Evolutionary conservation across 805 yeast genomes (phyloP).

Genomic region (Starmerella floricola): DNA sequence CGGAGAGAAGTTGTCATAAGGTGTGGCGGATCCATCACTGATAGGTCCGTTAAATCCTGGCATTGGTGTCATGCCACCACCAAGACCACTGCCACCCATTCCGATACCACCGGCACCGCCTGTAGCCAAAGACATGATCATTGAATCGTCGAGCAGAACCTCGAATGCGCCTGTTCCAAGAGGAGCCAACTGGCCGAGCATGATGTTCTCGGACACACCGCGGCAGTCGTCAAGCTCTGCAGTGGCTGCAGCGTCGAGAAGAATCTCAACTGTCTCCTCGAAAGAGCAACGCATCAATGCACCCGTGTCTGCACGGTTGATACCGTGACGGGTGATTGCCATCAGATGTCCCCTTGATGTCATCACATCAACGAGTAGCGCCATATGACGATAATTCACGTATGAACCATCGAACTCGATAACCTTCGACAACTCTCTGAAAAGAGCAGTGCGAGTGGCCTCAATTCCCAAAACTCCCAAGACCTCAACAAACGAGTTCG

Average conservation of each 20-base stretch:
- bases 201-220: constrained; percentile 96
- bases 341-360: constrained; percentile 95
- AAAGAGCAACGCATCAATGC: constrained; percentile 98
- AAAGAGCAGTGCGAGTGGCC: constrained; percentile 91
- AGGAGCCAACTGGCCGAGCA: constrained; percentile 97
- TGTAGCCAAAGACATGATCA: constrained; percentile 50
- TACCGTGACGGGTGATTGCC: constrained; percentile 99
- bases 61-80: constrained; percentile 33
- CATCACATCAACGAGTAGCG: constrained; percentile 94
- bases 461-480: constrained; percentile 94
- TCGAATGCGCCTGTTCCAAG: constrained; percentile 98
- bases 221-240: constrained; percentile 97
- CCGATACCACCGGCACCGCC: constrained; percentile 21
- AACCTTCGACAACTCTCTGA: constrained; percentile 88
- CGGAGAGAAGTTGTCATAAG: constrained; percentile 62
- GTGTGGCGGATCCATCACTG: constrained; percentile 76
- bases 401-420: constrained; percentile 99
- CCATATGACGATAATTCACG: constrained; percentile 97
- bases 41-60: constrained; percentile 25
- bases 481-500: constrained; percentile 93
- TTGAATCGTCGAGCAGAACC: constrained; percentile 82
- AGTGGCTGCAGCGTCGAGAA: constrained; percentile 94
- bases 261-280: constrained; percentile 96
- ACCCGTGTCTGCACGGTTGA: constrained; percentile 96
- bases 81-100: constrained; percentile 33